Conservation (phyloP, 108 stramenopile genomes). For the Cyclotella distinguenda region DNA sequence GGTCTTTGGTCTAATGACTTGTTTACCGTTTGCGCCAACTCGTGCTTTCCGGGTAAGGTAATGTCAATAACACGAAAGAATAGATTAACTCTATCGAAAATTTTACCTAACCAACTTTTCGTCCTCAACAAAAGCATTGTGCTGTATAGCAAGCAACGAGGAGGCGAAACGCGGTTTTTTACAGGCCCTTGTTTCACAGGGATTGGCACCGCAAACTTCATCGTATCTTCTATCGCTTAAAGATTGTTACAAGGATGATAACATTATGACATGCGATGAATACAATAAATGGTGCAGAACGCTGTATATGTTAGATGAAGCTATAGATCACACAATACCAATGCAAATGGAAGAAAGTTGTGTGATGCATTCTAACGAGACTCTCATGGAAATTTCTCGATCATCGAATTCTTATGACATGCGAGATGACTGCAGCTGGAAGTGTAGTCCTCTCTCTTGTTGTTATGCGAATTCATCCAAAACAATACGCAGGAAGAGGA, state of each 20-base stretch:
- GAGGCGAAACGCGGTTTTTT: conserved; percentile 11
- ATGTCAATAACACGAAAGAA: not conserved
- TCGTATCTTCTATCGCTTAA: conserved; percentile 7
- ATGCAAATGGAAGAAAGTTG: conserved; percentile 8
- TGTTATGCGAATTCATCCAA: conserved; percentile 12
- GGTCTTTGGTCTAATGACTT: not conserved
- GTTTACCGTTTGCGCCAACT: conserved; percentile 11
- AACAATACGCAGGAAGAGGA: conserved; percentile 9
- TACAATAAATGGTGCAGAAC: conserved; percentile 17
- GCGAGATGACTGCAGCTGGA: not conserved
- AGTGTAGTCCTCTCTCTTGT: conserved; percentile 10
- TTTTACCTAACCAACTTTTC: not conserved
- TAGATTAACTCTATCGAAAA: not conserved
- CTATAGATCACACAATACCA: conserved; percentile 3
- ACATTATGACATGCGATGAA: conserved; percentile 13
- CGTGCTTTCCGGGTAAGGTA: conserved; percentile 24
- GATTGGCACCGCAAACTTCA: conserved; percentile 10
- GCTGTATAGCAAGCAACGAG: conserved; percentile 15
- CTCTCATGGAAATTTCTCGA: not conserved
- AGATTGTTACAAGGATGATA: conserved; percentile 13
- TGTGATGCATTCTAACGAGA: not conserved
- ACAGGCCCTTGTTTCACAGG: conserved; percentile 11
- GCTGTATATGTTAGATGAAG: conserved; percentile 12
- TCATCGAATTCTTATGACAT: not conserved
- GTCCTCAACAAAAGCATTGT: not conserved